A percentile compares a stretch with the other conserved stretches of the same genome.
phyloP scores from a whole-genome alignment of 768 basidiomycete genomes.

The Termitomyces sp. region DNA sequence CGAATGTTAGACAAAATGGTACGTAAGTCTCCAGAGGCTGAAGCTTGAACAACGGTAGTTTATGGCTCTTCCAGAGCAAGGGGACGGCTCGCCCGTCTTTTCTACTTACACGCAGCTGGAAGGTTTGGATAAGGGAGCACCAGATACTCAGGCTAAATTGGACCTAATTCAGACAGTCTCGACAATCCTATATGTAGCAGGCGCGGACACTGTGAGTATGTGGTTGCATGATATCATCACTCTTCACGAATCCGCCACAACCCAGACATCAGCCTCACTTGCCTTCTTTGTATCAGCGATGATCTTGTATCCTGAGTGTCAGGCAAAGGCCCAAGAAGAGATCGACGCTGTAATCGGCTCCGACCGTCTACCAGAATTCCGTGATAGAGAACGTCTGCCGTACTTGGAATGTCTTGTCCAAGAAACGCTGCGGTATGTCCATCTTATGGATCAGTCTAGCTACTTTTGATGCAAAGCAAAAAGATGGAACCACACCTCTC shows the following conservation, averaged over 20 bases:
- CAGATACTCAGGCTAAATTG: background rate
- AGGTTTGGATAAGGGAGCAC: background rate
- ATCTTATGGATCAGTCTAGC: background rate
- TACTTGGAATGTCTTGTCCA: constrained; percentile 17
- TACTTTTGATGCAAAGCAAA: background rate
- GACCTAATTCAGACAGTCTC: constrained; percentile 8
- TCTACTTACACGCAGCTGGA: constrained; percentile 9
- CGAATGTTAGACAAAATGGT: constrained; percentile 14
- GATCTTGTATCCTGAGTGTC: constrained; percentile 21
- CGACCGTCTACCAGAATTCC: constrained; percentile 19
- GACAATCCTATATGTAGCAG: constrained; percentile 7
- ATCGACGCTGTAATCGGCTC: constrained; percentile 20
- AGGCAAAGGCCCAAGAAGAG: constrained; percentile 22
- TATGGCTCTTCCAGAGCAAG: background rate
- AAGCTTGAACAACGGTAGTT: background rate
- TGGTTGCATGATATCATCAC: background rate
- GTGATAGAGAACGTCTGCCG: constrained; percentile 15
- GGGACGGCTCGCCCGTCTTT: constrained; percentile 13
- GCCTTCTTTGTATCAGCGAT: constrained; percentile 22
- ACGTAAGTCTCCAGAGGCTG: background rate
- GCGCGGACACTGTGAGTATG: constrained; percentile 12
- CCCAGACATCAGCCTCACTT: constrained; percentile 19
- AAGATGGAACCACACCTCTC: constrained; percentile 8
- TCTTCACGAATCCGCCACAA: background rate
- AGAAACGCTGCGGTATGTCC: constrained; percentile 11